phyloP scores from a whole-genome alignment of 306 rosid species.

The Alnus rubra region DNA sequence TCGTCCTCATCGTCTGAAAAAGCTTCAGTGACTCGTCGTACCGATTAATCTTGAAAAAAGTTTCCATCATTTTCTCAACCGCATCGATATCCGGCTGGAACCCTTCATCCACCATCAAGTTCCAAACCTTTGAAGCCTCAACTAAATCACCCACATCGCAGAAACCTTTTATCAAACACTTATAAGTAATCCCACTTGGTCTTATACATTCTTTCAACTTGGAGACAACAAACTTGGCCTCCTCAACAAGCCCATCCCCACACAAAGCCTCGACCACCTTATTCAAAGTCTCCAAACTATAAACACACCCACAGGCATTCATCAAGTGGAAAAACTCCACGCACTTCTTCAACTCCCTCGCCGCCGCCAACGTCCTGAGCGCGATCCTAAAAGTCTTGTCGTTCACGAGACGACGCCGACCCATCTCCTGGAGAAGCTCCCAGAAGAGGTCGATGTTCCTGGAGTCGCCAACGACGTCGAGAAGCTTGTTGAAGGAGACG shows the following conservation, averaged over 20 bases:
- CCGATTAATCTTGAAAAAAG: slow-evolving; percentile 56
- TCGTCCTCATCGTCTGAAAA: slow-evolving; percentile 51
- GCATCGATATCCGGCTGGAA: slow-evolving; percentile 51
- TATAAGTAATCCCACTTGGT: slow-evolving; percentile 53
- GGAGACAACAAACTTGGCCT: slow-evolving; percentile 57
- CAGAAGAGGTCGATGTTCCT: slow-evolving; percentile 71
- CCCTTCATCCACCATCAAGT: slow-evolving; percentile 81
- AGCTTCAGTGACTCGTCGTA: slow-evolving; percentile 61
- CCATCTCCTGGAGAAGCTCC: slow-evolving; percentile 48
- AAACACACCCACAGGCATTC: slow-evolving; percentile 54
- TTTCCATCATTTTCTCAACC: slow-evolving; percentile 70
- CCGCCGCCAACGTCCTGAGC: slow-evolving; percentile 51
- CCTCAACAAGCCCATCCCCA: slow-evolving; percentile 56
- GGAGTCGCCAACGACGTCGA: slow-evolving; percentile 47
- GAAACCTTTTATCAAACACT: slow-evolving; percentile 55
- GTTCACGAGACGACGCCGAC: slow-evolving; percentile 44
- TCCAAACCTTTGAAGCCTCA: slow-evolving; percentile 82
- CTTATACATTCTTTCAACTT: slow-evolving; percentile 60
- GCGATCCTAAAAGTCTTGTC: slow-evolving; percentile 54
- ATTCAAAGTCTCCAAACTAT: slow-evolving; percentile 53
- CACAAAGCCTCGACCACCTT: slow-evolving; percentile 56
- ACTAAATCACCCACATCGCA: slow-evolving; percentile 70
- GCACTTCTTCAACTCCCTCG: slow-evolving; percentile 68
- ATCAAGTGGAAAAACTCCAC: slow-evolving; percentile 71
- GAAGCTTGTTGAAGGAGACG: slow-evolving; percentile 62